Evolutionary conservation across 495 filamentous ascomycete genomes (phyloP), one percentile per base, ranked within the genome.

Genomic region (Darksidea phi): DNA sequence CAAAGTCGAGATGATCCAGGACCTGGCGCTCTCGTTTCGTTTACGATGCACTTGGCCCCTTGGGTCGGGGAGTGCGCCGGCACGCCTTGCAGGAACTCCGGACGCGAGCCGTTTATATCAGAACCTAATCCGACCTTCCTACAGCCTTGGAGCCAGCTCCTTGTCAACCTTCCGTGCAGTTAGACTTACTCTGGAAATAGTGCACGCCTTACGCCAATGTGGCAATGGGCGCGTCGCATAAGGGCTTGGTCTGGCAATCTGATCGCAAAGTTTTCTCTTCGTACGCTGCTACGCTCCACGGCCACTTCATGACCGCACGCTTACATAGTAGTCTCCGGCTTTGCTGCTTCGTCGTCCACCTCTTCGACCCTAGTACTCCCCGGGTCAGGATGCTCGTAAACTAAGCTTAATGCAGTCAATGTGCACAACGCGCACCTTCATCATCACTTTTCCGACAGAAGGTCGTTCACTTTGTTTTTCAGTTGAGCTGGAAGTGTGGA

Each of bases 51-150:
- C 50, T 59, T 59, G 48, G 28, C 38, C 55, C 55, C 41, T 21
- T 45, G 21, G 10, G n/a, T 26, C 20, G 2, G 41, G 21, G 25
- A 36, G 42, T 48, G 20, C 15, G 55, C n/a, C 46, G 11, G 6
- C 45, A 59, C 45, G 8, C 45, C 47, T 21, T 24, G 20, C 38
- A n/a, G 26, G 24, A 57, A 21, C 41, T 6, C 23, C 36, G 20
- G 38, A 57, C 6, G 26, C 38, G 45, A 45, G 54, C 38, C 46
- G 55, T 45, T 59, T 59, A 59, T 18, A 26, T 59, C 46, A 59
- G 55, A 59, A 59, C 55, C 46, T 50, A 49, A 41, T 49, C 21
- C 47, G 18, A 13, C 3, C 7, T 24, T 32, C 28, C 28, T 32
- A 32, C 20, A 21, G 23, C n/a, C n/a, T n/a, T n/a, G n/a, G n/a